Evolutionary conservation across 2,329 filamentous ascomycete species (phyloP).

Genomic region (Gliomastix tumulicola): DNA sequence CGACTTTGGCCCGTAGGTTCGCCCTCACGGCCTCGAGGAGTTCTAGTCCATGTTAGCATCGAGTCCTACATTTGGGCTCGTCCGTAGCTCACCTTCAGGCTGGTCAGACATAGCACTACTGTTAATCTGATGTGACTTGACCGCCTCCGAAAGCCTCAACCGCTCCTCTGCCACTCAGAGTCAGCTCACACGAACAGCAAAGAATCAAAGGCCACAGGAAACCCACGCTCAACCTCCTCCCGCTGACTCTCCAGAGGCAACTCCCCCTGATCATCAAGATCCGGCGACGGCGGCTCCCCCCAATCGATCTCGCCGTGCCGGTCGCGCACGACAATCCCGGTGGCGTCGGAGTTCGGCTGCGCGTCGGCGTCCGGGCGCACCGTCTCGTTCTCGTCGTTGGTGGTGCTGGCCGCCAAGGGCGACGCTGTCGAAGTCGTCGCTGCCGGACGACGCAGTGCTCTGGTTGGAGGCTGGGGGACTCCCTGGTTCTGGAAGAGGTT

Average conservation of each 20-base stretch:
- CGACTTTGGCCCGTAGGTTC: slow-evolving; percentile 66
- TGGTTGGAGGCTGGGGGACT: background rate
- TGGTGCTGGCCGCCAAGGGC: too few relatives aligned
- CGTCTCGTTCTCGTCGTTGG: slow-evolving; percentile 38
- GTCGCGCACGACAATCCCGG: slow-evolving; percentile 56
- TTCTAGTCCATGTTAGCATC: slow-evolving; percentile 37
- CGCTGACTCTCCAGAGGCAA: slow-evolving; percentile 48
- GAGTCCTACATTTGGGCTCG: background rate
- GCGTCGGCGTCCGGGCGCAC: slow-evolving; percentile 40
- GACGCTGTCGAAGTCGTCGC: background rate
- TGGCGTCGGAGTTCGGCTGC: slow-evolving; percentile 23
- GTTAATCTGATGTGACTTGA: slow-evolving; percentile 53
- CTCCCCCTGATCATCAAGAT: slow-evolving; percentile 47
- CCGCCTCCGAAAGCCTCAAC: slow-evolving; percentile 52
- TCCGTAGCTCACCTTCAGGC: slow-evolving; percentile 53
- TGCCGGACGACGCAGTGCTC: background rate
- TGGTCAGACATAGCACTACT: slow-evolving; percentile 51
- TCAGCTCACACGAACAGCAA: too few relatives aligned
- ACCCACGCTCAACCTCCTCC: slow-evolving; percentile 50
- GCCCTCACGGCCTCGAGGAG: slow-evolving; percentile 62
- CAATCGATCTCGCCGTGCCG: slow-evolving; percentile 56
- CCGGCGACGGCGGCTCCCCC: slow-evolving; percentile 46
- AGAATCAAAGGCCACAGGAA: background rate
- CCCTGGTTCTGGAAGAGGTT: slow-evolving; percentile 53
- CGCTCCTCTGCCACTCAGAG: slow-evolving; percentile 40